These are phyloP conservation scores for Plasmodium vivax DNA, from an alignment of 169 alveolate species.

Conservation along the genomic window DNA sequence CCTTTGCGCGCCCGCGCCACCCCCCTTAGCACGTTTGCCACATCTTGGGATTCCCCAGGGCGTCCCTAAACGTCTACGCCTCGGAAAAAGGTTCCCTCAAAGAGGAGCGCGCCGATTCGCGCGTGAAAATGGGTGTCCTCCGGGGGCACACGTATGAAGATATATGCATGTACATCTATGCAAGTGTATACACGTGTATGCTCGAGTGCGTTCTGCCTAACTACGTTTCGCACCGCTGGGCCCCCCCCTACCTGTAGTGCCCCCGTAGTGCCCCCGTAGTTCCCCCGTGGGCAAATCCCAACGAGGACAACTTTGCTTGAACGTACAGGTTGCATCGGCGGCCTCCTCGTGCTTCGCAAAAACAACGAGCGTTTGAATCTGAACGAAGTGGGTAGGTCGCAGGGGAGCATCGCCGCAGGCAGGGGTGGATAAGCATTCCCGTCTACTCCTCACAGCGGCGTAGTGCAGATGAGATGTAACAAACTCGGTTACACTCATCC, in stretches of 20 bases:
- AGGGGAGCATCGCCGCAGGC: background rate
- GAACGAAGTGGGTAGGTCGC: constrained; percentile 10
- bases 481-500: background rate
- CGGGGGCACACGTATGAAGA: background rate
- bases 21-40: constrained; percentile 29
- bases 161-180: background rate
- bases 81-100: constrained; percentile 58
- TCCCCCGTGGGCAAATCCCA: background rate
- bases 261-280: too few species aligned
- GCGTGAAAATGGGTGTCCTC: background rate
- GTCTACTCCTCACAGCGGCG: background rate
- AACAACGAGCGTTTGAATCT: constrained; percentile 11
- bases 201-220: background rate
- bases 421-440: background rate
- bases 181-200: too few species aligned
- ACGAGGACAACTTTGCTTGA: background rate
- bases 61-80: constrained; percentile 44
- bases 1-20: background rate
- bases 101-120: background rate
- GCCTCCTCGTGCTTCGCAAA: constrained; percentile 33
- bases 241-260: background rate
- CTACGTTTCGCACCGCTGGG: background rate
- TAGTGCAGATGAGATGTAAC: background rate
- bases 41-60: constrained; percentile 41
- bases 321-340: constrained; percentile 55